Percentiles rank a stretch among this genome's conserved stretches.
These are phyloP conservation scores for Neurospora africana DNA, from an alignment of 495 filamentous ascomycete species.

Conservation along the genomic window DNA sequence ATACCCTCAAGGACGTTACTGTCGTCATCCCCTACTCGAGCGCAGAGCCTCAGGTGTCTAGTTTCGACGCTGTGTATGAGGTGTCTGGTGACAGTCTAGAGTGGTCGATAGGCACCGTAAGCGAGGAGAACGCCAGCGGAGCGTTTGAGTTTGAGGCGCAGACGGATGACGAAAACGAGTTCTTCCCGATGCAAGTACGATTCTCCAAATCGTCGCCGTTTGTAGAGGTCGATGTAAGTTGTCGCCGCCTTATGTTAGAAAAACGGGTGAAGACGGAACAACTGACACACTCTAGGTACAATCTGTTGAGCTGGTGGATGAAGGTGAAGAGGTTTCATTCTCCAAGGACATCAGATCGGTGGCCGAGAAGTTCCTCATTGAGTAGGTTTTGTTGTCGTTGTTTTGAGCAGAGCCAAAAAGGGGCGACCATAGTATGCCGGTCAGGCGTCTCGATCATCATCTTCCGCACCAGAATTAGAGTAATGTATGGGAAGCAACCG, in stretches of 20 bases:
- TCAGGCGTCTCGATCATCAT: not conserved
- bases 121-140: conserved; percentile 68
- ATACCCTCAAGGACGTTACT: conserved; percentile 67
- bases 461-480: not conserved
- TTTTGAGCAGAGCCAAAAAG: not conserved
- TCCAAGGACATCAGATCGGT: conserved; percentile 82
- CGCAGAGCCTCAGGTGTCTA: conserved; percentile 77
- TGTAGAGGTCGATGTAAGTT: conserved; percentile 79
- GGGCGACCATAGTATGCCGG: not conserved
- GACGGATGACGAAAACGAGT: conserved; percentile 74
- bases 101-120: conserved; percentile 79
- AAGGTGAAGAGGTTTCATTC: conserved; percentile 74
- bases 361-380: conserved; percentile 71
- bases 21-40: conserved; percentile 77
- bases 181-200: conserved; percentile 91
- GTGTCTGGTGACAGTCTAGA: conserved; percentile 87
- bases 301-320: conserved; percentile 61
- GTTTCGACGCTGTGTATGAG: conserved; percentile 88
- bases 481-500: not conserved
- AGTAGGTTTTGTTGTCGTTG: conserved; percentile 35
- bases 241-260: not conserved
- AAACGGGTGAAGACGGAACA: not conserved
- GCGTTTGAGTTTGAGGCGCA: conserved; percentile 90
- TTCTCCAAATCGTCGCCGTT: conserved; percentile 83
- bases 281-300: conserved; percentile 44